Evolutionary conservation across 352 stramenopile genomes (phyloP).

Genomic region (Pythium sp.): DNA sequence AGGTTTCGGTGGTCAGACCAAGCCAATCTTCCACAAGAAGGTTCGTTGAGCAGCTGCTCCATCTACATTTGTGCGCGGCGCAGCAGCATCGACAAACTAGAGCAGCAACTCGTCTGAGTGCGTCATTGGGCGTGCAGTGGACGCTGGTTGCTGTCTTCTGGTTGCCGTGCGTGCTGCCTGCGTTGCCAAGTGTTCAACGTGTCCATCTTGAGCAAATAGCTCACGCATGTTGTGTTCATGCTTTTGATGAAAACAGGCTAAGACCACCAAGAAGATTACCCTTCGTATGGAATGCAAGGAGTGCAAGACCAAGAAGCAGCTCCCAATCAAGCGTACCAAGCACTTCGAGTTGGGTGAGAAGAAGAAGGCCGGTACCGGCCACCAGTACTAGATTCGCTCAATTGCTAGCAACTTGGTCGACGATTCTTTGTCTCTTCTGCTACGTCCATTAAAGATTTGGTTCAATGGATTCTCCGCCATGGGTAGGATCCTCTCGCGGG

Average conservation of each 20-base stretch:
- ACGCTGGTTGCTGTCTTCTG: not conserved
- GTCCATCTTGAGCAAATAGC: not conserved
- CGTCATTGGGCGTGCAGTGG: not conserved
- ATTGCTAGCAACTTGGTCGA: conserved; percentile 9
- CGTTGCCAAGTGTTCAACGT: not conserved
- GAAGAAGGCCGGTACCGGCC: conserved; percentile 94
- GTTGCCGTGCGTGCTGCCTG: not conserved
- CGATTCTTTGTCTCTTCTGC: conserved; percentile 21
- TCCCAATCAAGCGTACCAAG: conserved; percentile 99
- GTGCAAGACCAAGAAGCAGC: conserved; percentile 99
- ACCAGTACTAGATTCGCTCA: conserved; percentile 92
- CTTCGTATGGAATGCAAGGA: conserved; percentile 99
- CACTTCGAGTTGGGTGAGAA: conserved; percentile 99
- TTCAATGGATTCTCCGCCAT: conserved; percentile 8
- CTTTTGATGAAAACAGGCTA: conserved; percentile 74
- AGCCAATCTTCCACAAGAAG: conserved; percentile 99
- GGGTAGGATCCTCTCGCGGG: conserved; percentile 1
- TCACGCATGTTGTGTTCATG: conserved; percentile 1
- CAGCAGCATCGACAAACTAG: not conserved
- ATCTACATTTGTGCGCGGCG: not conserved
- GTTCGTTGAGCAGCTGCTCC: conserved; percentile 17
- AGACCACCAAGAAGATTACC: conserved; percentile 97
- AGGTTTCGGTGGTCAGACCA: conserved; percentile 99
- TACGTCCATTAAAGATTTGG: conserved; percentile 24
- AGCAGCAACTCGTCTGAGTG: conserved; percentile 1